These are phyloP conservation scores for Tylopilus vinaceipallidus DNA, from an alignment of 768 basidiomycete species.

Conservation along the genomic window DNA sequence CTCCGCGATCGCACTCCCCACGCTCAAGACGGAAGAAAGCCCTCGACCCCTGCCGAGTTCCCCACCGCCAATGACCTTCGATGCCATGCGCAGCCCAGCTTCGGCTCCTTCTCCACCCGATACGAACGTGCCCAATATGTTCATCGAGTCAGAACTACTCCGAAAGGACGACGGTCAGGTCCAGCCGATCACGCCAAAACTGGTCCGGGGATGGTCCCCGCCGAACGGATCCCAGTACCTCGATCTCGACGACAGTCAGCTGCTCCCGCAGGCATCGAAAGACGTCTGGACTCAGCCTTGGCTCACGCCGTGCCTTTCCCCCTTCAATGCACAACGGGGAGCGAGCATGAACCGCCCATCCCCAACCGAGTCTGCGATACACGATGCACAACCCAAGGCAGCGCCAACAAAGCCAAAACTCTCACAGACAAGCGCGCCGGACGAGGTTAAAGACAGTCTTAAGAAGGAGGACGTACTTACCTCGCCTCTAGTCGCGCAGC, in stretches of 20 bases:
- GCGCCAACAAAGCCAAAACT: background rate
- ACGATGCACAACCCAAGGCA: background rate
- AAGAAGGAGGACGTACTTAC: background rate
- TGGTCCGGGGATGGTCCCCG: constrained; percentile 24
- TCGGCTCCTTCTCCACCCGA: background rate
- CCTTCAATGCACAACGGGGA: background rate
- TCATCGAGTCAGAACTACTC: background rate
- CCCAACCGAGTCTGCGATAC: background rate
- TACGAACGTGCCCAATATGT: background rate
- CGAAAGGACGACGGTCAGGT: constrained; percentile 1
- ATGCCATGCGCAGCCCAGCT: background rate
- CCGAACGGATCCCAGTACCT: constrained; percentile 24
- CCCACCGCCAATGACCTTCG: background rate
- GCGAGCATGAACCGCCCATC: background rate
- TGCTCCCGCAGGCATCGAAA: constrained; percentile 2
- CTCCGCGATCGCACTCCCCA: constrained; percentile 6
- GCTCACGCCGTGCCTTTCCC: background rate
- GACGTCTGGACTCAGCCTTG: constrained; percentile 8
- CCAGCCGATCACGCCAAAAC: background rate
- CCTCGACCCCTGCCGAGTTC: background rate
- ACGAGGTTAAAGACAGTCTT: background rate
- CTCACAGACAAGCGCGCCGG: background rate
- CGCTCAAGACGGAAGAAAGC: constrained; percentile 3
- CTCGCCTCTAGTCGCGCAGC: background rate
- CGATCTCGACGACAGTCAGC: constrained; percentile 23